A percentile compares a stretch with the other conserved stretches of the same genome.
phyloP scores from a whole-genome alignment of 371 early-diverging fungal genomes.

The Lichtheimia ornata region DNA sequence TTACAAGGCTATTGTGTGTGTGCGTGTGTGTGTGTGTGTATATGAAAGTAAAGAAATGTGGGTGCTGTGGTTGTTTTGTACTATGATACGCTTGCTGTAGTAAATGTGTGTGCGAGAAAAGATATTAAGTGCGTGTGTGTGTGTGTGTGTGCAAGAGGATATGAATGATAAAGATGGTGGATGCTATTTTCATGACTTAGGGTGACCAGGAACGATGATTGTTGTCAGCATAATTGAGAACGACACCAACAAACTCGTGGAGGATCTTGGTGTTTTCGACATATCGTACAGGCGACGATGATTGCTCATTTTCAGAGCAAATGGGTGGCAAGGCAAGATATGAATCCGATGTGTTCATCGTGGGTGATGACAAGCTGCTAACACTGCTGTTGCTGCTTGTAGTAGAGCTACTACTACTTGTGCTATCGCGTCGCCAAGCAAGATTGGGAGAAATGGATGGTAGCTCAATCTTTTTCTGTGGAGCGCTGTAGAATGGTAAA shows the following conservation, averaged over 20 bases:
- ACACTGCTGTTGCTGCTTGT: neutral
- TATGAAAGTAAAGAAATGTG: too few relatives aligned
- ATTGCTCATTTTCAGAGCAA: neutral
- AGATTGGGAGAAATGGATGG: constrained; percentile 29
- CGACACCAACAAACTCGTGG: constrained; percentile 31
- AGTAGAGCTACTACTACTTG: constrained; percentile 29
- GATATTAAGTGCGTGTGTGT: too few relatives aligned
- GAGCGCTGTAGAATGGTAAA: constrained; percentile 43
- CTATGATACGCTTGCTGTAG: too few relatives aligned
- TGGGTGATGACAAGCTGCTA: neutral
- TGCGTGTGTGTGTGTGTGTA: too few relatives aligned
- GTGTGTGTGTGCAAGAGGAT: too few relatives aligned
- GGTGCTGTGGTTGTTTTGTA: too few relatives aligned
- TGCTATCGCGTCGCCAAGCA: constrained; percentile 19
- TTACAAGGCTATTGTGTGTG: too few relatives aligned
- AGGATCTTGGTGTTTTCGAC: constrained; percentile 25
- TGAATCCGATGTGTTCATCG: neutral
- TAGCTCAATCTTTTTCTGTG: constrained; percentile 47
- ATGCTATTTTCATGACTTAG: too few relatives aligned
- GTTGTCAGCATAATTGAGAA: constrained; percentile 21
- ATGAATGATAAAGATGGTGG: too few relatives aligned
- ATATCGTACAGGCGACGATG: constrained; percentile 12
- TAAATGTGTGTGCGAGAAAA: too few relatives aligned
- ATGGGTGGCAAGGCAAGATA: neutral
- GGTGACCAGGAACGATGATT: too few relatives aligned